phyloP scores from a whole-genome alignment of 768 basidiomycete species.

The Hemileccinum impolitum region DNA sequence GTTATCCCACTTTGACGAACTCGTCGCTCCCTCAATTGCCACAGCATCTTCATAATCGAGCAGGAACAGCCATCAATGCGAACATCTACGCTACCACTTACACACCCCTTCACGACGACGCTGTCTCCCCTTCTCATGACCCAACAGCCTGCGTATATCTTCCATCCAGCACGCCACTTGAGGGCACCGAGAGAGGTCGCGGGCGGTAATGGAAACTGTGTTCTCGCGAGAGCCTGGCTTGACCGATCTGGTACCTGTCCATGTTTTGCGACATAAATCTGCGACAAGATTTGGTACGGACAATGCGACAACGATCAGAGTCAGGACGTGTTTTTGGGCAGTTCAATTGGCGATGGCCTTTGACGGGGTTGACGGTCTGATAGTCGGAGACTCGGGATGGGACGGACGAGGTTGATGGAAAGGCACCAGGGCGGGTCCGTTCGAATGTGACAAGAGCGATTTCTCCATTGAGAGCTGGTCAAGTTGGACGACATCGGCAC shows the following conservation, averaged over 20 bases:
- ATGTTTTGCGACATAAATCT: background rate
- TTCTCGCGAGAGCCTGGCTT: background rate
- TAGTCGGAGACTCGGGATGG: background rate
- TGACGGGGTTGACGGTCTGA: background rate
- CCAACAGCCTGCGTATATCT: background rate
- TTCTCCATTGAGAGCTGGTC: background rate
- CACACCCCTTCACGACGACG: background rate
- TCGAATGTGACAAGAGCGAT: background rate
- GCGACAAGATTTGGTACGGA: background rate
- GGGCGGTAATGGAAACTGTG: background rate
- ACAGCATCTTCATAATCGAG: too few relatives aligned
- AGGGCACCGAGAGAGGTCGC: background rate
- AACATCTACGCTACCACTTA: too few relatives aligned
- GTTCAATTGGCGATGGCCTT: background rate
- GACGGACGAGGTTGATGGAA: background rate
- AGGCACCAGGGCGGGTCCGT: background rate
- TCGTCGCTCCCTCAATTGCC: too few relatives aligned
- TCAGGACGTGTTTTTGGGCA: background rate
- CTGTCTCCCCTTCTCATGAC: background rate
- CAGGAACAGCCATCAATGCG: too few relatives aligned
- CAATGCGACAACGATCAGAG: constrained; percentile 1
- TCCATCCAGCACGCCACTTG: background rate
- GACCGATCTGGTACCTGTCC: background rate
- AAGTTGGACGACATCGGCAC: background rate
- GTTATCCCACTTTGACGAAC: too few relatives aligned